These are phyloP conservation scores for Kalanchoe fedtschenkoi DNA, from an alignment of 164 flowering plant species.

Conservation along the genomic window DNA sequence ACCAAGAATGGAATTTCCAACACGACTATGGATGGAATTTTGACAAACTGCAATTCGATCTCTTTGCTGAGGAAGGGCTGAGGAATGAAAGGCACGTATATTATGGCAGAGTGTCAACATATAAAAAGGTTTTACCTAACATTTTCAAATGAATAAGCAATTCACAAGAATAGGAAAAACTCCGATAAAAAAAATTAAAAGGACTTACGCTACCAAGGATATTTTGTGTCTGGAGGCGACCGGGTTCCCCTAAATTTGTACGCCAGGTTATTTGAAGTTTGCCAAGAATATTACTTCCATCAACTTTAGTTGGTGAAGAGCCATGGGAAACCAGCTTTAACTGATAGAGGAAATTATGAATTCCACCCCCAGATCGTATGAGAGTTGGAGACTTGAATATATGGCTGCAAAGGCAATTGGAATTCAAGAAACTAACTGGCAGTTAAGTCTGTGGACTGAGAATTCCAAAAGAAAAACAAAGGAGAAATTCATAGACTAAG, in stretches of 20 bases:
- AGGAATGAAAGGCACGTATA: conserved; percentile 12
- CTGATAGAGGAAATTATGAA: conserved; percentile 80
- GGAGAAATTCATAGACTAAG: background rate
- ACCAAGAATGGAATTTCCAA: conserved; percentile 71
- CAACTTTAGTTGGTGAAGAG: conserved; percentile 41
- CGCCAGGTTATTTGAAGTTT: conserved; percentile 99
- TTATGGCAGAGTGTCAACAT: background rate
- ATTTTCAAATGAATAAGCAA: background rate
- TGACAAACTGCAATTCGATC: conserved; percentile 58
- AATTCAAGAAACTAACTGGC: background rate
- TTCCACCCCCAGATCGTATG: conserved; percentile 88
- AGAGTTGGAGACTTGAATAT: conserved; percentile 65
- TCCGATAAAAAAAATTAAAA: background rate
- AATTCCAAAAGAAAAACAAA: conserved; percentile 1
- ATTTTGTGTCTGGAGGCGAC: conserved; percentile 94
- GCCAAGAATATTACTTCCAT: conserved; percentile 82
- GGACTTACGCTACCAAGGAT: conserved; percentile 81
- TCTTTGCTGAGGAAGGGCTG: conserved; percentile 76
- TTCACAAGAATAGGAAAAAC: background rate
- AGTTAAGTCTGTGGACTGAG: background rate
- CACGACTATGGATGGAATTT: conserved; percentile 53
- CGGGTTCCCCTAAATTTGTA: conserved; percentile 97
- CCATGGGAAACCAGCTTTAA: conserved; percentile 41
- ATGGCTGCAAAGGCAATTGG: conserved; percentile 34
- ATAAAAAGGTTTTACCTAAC: no score